Percentiles rank a stretch among this genome's conserved stretches.
Conservation (phyloP, 495 filamentous ascomycete genomes). For the Tuber microsphaerosporum region DNA sequence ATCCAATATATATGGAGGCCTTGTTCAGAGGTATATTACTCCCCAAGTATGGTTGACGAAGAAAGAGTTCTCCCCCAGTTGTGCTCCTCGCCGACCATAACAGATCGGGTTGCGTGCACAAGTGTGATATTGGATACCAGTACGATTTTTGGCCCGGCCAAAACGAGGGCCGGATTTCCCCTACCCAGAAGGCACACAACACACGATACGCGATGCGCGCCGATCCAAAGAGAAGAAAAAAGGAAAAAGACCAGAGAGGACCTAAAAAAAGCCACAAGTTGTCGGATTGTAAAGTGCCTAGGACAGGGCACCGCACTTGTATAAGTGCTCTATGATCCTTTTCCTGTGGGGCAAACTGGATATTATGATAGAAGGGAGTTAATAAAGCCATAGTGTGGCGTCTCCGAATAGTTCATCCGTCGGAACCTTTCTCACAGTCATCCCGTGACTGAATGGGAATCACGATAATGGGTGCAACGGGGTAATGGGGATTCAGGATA, state of each 20-base stretch:
- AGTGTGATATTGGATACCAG: not conserved
- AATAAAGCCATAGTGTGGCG: not conserved
- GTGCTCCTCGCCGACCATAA: not conserved
- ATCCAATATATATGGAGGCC: not conserved
- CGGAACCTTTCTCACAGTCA: not conserved
- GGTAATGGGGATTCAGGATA: not conserved
- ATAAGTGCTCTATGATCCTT: not conserved
- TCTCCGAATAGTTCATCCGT: not conserved
- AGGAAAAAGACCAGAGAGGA: not conserved
- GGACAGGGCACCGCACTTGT: not conserved
- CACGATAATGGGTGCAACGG: not conserved
- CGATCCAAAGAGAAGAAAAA: not conserved
- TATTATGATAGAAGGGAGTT: not conserved
- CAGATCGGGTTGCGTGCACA: not conserved
- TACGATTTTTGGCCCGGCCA: not conserved
- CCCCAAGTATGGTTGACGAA: not conserved
- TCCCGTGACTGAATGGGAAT: not conserved
- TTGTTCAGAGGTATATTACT: not conserved
- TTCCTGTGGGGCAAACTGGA: not conserved
- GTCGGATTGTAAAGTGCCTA: not conserved
- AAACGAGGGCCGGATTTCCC: not conserved
- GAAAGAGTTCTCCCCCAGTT: no score
- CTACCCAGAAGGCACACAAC: not conserved
- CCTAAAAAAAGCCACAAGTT: not conserved
- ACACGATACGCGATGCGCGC: not conserved